phyloP scores from a whole-genome alignment of 1,284 basidiomycete species.

The Hemileia vastatrix region DNA sequence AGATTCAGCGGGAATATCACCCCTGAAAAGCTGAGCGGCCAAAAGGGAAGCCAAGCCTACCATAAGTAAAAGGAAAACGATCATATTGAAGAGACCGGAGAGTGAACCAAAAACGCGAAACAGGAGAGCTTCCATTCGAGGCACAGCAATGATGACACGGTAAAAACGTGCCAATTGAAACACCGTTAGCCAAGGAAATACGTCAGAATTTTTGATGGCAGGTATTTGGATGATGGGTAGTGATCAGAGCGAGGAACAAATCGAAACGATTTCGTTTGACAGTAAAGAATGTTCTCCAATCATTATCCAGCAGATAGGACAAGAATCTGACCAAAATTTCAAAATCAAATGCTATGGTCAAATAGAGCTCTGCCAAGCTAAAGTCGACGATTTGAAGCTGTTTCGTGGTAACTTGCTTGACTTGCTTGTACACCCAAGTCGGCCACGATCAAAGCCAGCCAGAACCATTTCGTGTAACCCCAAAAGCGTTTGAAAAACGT shows the following conservation, averaged over 20 bases:
- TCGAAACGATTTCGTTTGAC: slow-evolving; percentile 67
- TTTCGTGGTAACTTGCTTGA: slow-evolving; percentile 47
- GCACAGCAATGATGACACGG: slow-evolving; percentile 76
- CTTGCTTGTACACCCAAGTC: slow-evolving; percentile 66
- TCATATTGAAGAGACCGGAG: slow-evolving; percentile 84
- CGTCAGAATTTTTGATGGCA: slow-evolving; percentile 54
- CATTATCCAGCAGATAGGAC: slow-evolving; percentile 63
- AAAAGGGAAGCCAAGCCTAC: slow-evolving; percentile 78
- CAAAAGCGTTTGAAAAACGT: too few species aligned
- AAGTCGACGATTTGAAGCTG: slow-evolving; percentile 51
- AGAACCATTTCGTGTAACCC: slow-evolving; percentile 44
- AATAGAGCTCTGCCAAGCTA: slow-evolving; percentile 65
- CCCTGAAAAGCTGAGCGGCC: slow-evolving; percentile 63
- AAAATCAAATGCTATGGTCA: slow-evolving; percentile 74
- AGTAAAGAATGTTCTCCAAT: slow-evolving; percentile 69
- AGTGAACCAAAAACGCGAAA: slow-evolving; percentile 85
- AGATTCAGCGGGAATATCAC: slow-evolving; percentile 55
- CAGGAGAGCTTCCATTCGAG: slow-evolving; percentile 68
- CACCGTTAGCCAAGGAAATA: slow-evolving; percentile 83
- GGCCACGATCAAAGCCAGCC: slow-evolving; percentile 54
- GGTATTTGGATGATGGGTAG: slow-evolving; percentile 80
- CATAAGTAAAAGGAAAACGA: slow-evolving; percentile 77
- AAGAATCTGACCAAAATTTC: slow-evolving; percentile 73
- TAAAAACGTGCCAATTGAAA: slow-evolving; percentile 87
- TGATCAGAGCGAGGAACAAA: slow-evolving; percentile 65